These are phyloP conservation scores for Camellia granthamiana DNA, from an alignment of 148 eudicot genomes.

Conservation along the genomic window DNA sequence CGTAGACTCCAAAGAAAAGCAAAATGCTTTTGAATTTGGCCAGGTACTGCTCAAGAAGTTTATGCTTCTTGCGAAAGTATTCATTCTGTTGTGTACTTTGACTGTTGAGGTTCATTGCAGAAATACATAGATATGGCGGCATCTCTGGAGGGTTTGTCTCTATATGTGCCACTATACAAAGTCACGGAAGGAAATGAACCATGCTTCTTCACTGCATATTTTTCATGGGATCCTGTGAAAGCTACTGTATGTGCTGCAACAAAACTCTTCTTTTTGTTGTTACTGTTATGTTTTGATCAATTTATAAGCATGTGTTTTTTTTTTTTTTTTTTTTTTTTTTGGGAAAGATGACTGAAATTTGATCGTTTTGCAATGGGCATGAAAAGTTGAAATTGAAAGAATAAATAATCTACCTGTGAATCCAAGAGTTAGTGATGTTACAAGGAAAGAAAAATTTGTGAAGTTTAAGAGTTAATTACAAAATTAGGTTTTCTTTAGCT, in stretches of 20 bases:
- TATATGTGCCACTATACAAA: slow-evolving; percentile 72
- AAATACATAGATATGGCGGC: slow-evolving; percentile 76
- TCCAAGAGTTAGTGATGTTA: slow-evolving; percentile 6
- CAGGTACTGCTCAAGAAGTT: slow-evolving; percentile 48
- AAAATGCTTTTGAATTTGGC: slow-evolving; percentile 78
- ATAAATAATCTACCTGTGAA: not conserved
- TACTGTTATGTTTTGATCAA: not conserved
- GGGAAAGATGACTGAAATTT: not conserved
- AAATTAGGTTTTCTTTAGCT: no score
- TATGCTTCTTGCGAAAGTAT: slow-evolving; percentile 4
- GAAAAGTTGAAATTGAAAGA: slow-evolving; percentile 2
- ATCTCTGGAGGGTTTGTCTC: slow-evolving; percentile 77
- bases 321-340: not conserved
- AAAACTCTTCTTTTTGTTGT: slow-evolving; percentile 3
- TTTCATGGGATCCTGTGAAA: slow-evolving; percentile 94
- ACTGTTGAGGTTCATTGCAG: slow-evolving; percentile 43
- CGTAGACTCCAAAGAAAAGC: slow-evolving; percentile 82
- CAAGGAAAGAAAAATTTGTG: not conserved
- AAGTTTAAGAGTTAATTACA: not conserved
- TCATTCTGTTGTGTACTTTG: slow-evolving; percentile 10
- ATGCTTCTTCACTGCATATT: slow-evolving; percentile 86
- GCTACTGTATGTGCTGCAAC: slow-evolving; percentile 61
- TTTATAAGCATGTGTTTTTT: not conserved
- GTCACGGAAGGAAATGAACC: slow-evolving; percentile 96
- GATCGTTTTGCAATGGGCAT: not conserved